Evolutionary conservation across 805 yeast genomes (phyloP).

Genomic region (Monosporozyma solicola): DNA sequence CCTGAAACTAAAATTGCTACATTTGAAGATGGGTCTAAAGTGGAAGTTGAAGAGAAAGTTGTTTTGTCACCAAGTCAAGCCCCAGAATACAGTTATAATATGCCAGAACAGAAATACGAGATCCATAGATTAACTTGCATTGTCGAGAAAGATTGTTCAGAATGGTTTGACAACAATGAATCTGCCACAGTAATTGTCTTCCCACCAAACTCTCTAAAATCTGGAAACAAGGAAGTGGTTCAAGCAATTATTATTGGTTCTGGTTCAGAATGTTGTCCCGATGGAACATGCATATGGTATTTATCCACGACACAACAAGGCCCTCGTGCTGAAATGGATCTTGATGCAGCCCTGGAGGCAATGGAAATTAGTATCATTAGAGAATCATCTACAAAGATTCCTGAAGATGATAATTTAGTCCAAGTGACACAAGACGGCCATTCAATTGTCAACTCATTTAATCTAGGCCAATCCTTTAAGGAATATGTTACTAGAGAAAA

Average conservation of each 20-base stretch:
- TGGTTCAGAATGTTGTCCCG: conserved; percentile 79
- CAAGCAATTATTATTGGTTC: conserved; percentile 84
- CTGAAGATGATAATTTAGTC: conserved; percentile 51
- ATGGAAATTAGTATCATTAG: conserved; percentile 74
- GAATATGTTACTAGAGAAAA: conserved; percentile 78
- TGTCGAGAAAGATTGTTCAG: conserved; percentile 78
- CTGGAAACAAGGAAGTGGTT: conserved; percentile 61
- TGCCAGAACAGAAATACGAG: conserved; percentile 41
- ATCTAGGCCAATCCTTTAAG: conserved; percentile 76
- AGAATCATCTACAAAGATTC: conserved; percentile 55
- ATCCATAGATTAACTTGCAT: conserved; percentile 71
- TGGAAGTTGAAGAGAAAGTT: conserved; percentile 70
- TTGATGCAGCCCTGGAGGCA: conserved; percentile 70
- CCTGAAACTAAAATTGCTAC: conserved; percentile 56
- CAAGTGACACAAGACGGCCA: conserved; percentile 49
- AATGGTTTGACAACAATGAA: conserved; percentile 87
- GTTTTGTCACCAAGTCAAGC: conserved; percentile 68
- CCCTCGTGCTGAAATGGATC: conserved; percentile 60
- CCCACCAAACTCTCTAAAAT: conserved; percentile 72
- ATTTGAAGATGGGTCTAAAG: conserved; percentile 65
- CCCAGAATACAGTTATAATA: conserved; percentile 34
- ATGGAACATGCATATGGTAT: conserved; percentile 87
- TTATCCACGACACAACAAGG: conserved; percentile 68
- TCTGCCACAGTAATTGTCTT: conserved; percentile 81
- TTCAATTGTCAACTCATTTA: conserved; percentile 68